Base-by-base conservation (phyloP, 1,139 yeast species). In the Taphrina sp. region DNA sequence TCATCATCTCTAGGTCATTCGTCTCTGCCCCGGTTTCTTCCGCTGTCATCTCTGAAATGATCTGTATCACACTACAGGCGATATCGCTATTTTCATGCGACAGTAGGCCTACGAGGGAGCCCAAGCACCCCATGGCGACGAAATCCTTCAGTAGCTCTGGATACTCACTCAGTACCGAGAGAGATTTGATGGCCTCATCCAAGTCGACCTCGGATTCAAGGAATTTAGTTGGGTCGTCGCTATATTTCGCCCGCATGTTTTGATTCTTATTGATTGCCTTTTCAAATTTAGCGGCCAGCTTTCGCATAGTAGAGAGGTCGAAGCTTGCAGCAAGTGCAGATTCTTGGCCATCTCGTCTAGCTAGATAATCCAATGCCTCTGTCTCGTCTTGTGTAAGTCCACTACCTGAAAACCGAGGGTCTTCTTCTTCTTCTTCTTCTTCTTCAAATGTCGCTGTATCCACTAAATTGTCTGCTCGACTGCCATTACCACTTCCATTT, bases 1-100 rank as follows among this genome's bases (percentile, higher is more conserved):
- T 49, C 28, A 64, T 52, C 26, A 19, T 52, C 38, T 29, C 35
- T 36, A 39, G 38, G 34, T 42, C 59, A 36, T 38, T 55, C 34
- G 56, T 62, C 12, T 44, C 42, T 10, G 56, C 59, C 10, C 38
- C 52, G 24, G 56, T 62, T 42, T 63, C 67, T 24, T 58, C 60
- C 35, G 58, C 58, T 10, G 58, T 52, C 28, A 69, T 49, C 34
- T 69, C 72, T 4, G 56, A 58, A 12, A 68, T 47, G 14, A 67
- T 59, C 31, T 62, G 61, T 16, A 67, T 44, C 2, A 62, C 64
- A 12, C 64, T 66, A 22, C 64, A 62, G 3, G 66, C 67, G 34
- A 72, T 68, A 36, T 69, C 72, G 10, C 63, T 59, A 52, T 72
- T 72, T 12, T 69, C 71, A 49, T 72, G 75, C 7, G 59, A 59